These are phyloP conservation scores for Aspergillus luchuensis DNA, from an alignment of 2,329 filamentous ascomycete genomes.

Conservation along the genomic window DNA sequence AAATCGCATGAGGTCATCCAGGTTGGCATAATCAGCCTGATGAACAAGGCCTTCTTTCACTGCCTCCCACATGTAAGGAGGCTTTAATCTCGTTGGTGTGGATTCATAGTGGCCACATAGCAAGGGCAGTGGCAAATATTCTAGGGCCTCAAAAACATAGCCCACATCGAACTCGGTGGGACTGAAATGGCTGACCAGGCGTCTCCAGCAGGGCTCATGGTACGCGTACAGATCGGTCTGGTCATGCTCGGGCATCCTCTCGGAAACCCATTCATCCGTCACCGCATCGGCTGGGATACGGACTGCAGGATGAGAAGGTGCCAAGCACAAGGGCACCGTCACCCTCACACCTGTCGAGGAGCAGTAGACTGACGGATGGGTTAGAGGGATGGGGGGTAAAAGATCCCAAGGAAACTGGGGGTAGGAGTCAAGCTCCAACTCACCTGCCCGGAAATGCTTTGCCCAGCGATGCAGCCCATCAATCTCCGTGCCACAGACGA, in stretches of 20 bases:
- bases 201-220: conserved; percentile 7
- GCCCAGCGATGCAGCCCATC: too few relatives aligned
- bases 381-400: too few relatives aligned
- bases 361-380: too few relatives aligned
- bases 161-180: not conserved
- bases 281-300: too few relatives aligned
- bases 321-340: too few relatives aligned
- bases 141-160: conserved; percentile 7
- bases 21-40: not conserved
- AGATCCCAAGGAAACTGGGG: too few relatives aligned
- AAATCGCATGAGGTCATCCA: conserved; percentile 6
- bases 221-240: conserved; percentile 6
- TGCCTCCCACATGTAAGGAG: not conserved
- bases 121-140: not conserved
- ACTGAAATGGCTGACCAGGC: conserved; percentile 7
- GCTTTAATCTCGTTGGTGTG: not conserved
- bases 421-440: too few relatives aligned
- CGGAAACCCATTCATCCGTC: too few relatives aligned
- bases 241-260: not conserved
- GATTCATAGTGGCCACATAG: not conserved
- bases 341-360: too few relatives aligned
- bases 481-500: too few relatives aligned
- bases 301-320: too few relatives aligned
- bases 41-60: not conserved
- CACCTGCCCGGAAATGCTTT: too few relatives aligned